Evolutionary conservation across 441 rosid species (phyloP).

Genomic region (Erysimum cheiri): DNA sequence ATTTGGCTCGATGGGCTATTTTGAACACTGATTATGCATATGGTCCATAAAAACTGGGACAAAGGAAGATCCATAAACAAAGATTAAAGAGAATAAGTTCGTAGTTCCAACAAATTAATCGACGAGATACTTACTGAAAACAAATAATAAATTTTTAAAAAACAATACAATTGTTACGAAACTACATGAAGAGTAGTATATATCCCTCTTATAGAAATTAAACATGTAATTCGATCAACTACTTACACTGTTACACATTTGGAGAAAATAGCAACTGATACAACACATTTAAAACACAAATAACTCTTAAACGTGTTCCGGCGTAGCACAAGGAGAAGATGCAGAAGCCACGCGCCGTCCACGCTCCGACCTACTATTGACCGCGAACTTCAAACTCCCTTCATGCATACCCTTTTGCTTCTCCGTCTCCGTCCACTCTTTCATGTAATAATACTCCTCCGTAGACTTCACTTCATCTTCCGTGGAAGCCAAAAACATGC

Average conservation of each 20-base stretch:
- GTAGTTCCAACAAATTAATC: constrained; percentile 3
- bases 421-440: constrained; percentile 73
- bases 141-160: neutral
- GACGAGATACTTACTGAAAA: neutral
- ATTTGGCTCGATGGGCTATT: neutral
- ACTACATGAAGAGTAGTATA: constrained; percentile 14
- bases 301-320: constrained; percentile 44
- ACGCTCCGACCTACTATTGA: constrained; percentile 74
- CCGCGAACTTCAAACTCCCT: constrained; percentile 73
- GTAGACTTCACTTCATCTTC: constrained; percentile 50
- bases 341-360: constrained; percentile 53
- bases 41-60: neutral
- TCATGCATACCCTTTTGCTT: constrained; percentile 67
- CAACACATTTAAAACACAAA: constrained; percentile 24
- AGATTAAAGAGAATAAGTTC: neutral
- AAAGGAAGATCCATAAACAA: neutral
- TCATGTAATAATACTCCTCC: constrained; percentile 67
- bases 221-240: constrained; percentile 4
- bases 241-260: constrained; percentile 8
- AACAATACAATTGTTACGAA: neutral
- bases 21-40: neutral
- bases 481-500: constrained; percentile 69
- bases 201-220: neutral
- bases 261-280: constrained; percentile 22
- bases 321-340: constrained; percentile 44